Base-by-base conservation (phyloP, 768 basidiomycete species). In the Tulasnella sp. region DNA sequence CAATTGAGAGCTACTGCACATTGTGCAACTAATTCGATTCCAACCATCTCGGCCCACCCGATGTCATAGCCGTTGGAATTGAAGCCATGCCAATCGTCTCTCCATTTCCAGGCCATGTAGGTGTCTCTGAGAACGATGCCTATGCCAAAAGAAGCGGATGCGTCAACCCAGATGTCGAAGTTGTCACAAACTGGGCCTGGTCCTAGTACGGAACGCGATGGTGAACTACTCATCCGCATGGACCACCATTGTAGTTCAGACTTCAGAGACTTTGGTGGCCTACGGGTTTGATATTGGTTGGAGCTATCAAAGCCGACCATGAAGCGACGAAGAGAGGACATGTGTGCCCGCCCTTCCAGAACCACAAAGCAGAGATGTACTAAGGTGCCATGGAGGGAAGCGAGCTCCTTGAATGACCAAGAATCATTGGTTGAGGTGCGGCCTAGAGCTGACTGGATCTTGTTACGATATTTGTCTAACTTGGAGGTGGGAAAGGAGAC, bases 31-130 rank as follows among this genome's bases (percentile, higher is more conserved):
- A 52, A 22, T 41, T 52, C 49, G 2, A 52, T 22, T 7, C 34
- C 49, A 3, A 52, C 32, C 10, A 20, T 41, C 15, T 49, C 47
- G 2, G 47, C 47, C 47, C 47, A 49, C 5, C 32, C 32, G 7
- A 49, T 49, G 5, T 49, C 34, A 15, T 29, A 13, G 15, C 37
- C n/a, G 9, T n/a, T 25, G 3, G 24, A 15, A 27, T 45, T 47
- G 2, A 47, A 16, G 6, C 16, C 35, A 1, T 31, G 24, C 50
- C 50, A 52, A 2, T 22, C 50, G 13, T 40, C 35, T 43, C 50
- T 44, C 5, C 5, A 5, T n/a, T 5, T 1, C 32, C 15, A 13
- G 25, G 12, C 3, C 3, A 1, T 6, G 27, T 13, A 4, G 27
- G n/a, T n/a, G n/a, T n/a, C n/a, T n/a, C n/a, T 47, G 19, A 47